Base-by-base conservation (phyloP, 306 rosid genomes). In the Trichosanthes cucumerina region DNA sequence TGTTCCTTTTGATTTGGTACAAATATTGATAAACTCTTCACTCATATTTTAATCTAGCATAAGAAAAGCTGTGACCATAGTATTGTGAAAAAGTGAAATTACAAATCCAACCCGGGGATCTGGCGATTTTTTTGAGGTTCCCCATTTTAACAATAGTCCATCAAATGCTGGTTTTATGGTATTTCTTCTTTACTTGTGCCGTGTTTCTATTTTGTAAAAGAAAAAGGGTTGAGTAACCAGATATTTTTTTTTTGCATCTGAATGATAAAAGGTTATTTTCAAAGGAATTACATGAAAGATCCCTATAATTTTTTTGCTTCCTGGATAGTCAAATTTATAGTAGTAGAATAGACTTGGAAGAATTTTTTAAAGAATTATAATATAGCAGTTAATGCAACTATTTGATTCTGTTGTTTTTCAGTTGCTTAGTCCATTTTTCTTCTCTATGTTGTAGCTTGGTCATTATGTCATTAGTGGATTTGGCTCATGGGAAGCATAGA, bases 401-500 rank as follows among this genome's bases (percentile, higher is more conserved):
- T 31, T 46, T 71, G 23, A 71, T 41, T 41, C 39, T 15, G n/a
- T 72, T 72, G 43, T 47, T 21, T 76, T 57, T 76, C 21, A 57
- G 24, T 38, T 43, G 53, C 70, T 77, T 39, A 39, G 85, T 76
- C 75, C 44, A 50, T 6, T 16, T 56, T 79, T 33, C 83, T 68
- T 69, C 82, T 84, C 78, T 78, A 83, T 81, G 47, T 76, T 81
- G 81, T 86, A 94, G 98, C 82, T 85, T 94, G 90, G 98, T 94
- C 83, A 94, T 94, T 80, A 94, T 92, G 97, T 90, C 96, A 69
- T 84, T 94, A 89, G 97, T 94, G 75, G 96, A 94, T 84, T 83
- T 90, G 80, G 93, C 98, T 1, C 96, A 92, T 47, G 98, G 97
- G 83, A 94, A 94, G 81, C 98, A 91, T 38, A 90, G 98, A 77